Percentiles rank a stretch among this genome's conserved stretches.
These are phyloP conservation scores for Peronospora tabacina DNA, from an alignment of 352 stramenopile genomes.

Conservation along the genomic window DNA sequence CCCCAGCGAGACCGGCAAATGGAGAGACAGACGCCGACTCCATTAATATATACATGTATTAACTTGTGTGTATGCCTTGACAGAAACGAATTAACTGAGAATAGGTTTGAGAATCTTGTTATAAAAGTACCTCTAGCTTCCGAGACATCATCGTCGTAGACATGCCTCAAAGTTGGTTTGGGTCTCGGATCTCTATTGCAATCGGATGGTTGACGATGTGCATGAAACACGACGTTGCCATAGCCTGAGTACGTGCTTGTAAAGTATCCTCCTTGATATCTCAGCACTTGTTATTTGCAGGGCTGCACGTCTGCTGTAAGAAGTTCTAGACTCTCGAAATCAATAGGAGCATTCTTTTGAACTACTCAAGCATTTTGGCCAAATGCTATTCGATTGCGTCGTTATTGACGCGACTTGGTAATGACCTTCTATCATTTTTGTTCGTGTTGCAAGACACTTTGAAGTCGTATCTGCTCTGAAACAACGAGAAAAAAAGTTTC, in stretches of 20 bases:
- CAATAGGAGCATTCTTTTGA: conserved; percentile 8
- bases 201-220: conserved; percentile 51
- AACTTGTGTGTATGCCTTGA: no score
- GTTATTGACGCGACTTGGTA: conserved; percentile 48
- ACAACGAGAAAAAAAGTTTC: conserved; percentile 16
- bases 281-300: conserved; percentile 52
- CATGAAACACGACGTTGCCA: conserved; percentile 44
- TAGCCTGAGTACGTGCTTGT: conserved; percentile 50
- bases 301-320: conserved; percentile 35
- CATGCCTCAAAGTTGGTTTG: conserved; percentile 51
- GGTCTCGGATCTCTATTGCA: conserved; percentile 66
- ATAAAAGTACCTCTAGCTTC: conserved; percentile 62
- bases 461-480: neutral
- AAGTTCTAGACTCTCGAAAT: conserved; percentile 50
- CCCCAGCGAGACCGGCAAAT: no score
- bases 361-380: conserved; percentile 11
- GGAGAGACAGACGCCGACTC: no score
- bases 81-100: no score
- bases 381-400: conserved; percentile 40
- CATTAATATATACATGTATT: no score
- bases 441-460: neutral
- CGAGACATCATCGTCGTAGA: conserved; percentile 75
- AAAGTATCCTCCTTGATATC: conserved; percentile 44
- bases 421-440: conserved; percentile 17
- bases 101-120: no score